Conservation (phyloP, 768 basidiomycete genomes). For the Solioccasus polychromus region DNA sequence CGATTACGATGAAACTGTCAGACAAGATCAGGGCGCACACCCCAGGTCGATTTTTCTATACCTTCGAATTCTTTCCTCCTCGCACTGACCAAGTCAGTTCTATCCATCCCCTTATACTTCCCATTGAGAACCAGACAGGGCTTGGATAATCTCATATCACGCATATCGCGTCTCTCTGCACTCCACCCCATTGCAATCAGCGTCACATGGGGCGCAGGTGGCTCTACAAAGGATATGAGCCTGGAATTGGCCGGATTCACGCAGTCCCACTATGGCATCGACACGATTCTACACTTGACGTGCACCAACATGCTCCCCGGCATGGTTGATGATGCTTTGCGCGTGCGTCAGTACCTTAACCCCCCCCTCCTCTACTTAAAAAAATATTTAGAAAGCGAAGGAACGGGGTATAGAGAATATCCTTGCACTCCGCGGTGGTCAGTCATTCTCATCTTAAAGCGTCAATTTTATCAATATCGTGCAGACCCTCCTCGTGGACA, state of each 20-base stretch:
- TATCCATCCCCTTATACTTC: background rate
- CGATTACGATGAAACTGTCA: constrained; percentile 60
- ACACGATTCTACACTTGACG: constrained; percentile 91
- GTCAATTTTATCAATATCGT: background rate
- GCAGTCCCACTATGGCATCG: constrained; percentile 70
- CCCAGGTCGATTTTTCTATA: constrained; percentile 69
- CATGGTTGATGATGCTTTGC: constrained; percentile 80
- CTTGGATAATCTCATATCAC: constrained; percentile 85
- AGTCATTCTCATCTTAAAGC: constrained; percentile 15
- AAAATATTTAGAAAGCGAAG: constrained; percentile 63
- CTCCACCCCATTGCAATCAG: constrained; percentile 83
- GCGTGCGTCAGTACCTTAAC: constrained; percentile 47
- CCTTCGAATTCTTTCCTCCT: constrained; percentile 97
- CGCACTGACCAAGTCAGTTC: constrained; percentile 76
- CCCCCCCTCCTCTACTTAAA: constrained; percentile 1
- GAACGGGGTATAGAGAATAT: constrained; percentile 82
- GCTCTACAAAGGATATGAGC: constrained; percentile 82
- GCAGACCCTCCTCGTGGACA: constrained; percentile 90
- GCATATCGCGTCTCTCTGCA: constrained; percentile 77
- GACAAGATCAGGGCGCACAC: constrained; percentile 57
- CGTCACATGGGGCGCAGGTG: constrained; percentile 98
- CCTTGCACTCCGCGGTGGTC: constrained; percentile 89
- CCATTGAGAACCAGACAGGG: constrained; percentile 48
- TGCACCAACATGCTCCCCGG: constrained; percentile 96
- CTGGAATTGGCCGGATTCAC: constrained; percentile 81